phyloP scores from a whole-genome alignment of 257 asterid genomes.

The Coffea eugenioides region DNA sequence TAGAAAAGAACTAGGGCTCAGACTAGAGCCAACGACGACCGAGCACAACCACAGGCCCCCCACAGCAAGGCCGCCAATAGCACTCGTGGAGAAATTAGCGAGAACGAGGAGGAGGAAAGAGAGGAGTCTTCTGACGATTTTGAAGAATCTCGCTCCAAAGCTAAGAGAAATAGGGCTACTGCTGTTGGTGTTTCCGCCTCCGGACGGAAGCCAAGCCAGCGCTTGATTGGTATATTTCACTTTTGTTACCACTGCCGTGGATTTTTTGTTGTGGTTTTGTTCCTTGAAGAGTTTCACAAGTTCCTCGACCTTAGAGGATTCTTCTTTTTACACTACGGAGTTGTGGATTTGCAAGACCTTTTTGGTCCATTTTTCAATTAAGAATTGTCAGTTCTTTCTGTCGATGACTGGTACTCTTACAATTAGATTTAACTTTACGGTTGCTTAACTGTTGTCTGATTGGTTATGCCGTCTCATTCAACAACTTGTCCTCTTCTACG shows the following conservation, averaged over 20 bases:
- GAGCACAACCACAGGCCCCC: constrained; percentile 9
- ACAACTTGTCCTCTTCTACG: neutral
- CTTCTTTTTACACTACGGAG: neutral
- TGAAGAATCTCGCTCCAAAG: constrained; percentile 56
- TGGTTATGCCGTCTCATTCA: neutral
- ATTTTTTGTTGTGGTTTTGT: neutral
- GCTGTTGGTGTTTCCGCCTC: constrained; percentile 67
- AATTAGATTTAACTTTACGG: neutral
- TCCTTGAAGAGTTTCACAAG: no score
- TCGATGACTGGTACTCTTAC: neutral
- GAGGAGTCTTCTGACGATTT: constrained; percentile 81
- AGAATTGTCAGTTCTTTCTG: neutral
- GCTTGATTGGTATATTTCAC: constrained; percentile 57
- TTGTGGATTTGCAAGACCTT: neutral
- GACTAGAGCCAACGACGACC: constrained; percentile 41
- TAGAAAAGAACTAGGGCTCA: constrained; percentile 81
- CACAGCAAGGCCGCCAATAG: constrained; percentile 12
- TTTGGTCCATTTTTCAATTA: neutral
- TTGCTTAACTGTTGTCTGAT: neutral
- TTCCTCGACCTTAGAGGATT: neutral
- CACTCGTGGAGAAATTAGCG: constrained; percentile 41
- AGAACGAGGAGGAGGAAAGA: constrained; percentile 64
- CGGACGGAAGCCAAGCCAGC: constrained; percentile 41
- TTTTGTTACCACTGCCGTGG: neutral
- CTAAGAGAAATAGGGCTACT: constrained; percentile 55